A percentile compares a stretch with the other conserved stretches of the same genome.
These are phyloP conservation scores for Biscogniauxia marginata DNA, from an alignment of 2,329 filamentous ascomycete species.

Conservation along the genomic window DNA sequence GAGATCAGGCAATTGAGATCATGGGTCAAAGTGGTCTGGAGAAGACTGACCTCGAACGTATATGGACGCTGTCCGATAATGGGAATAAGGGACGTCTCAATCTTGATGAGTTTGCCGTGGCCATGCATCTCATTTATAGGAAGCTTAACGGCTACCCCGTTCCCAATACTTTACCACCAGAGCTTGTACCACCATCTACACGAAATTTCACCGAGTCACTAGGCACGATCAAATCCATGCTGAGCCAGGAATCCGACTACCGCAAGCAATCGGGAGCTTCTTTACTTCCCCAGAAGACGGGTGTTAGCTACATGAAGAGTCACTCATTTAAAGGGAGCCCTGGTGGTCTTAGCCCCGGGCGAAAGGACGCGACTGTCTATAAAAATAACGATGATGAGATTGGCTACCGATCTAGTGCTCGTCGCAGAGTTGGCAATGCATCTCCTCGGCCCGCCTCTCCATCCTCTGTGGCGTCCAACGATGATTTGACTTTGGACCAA, in stretches of 20 bases:
- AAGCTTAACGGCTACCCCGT: conserved; percentile 95
- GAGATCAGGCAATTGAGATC: conserved; percentile 92
- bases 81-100: conserved; percentile 93
- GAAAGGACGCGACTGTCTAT: conserved; percentile 95
- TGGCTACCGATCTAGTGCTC: conserved; percentile 90
- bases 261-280: conserved; percentile 88
- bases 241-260: conserved; percentile 85
- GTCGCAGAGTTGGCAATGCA: conserved; percentile 73
- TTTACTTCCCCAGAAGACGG: conserved; percentile 89
- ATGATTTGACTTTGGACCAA: conserved; percentile 84
- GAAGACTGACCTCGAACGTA: conserved; percentile 82
- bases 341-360: conserved; percentile 55
- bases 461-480: conserved; percentile 64
- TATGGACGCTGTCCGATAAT: conserved; percentile 93
- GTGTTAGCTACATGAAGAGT: conserved; percentile 96
- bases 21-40: conserved; percentile 94
- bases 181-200: conserved; percentile 91
- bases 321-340: conserved; percentile 79
- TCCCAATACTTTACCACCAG: conserved; percentile 81
- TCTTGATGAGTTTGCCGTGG: conserved; percentile 95
- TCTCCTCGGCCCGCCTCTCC: conserved; percentile 82
- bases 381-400: conserved; percentile 94
- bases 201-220: conserved; percentile 92
- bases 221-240: conserved; percentile 84
- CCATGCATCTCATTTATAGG: conserved; percentile 98